Evolutionary conservation across 768 basidiomycete genomes (phyloP), one percentile per base, ranked within the genome.

Genomic region (Russula virescens): DNA sequence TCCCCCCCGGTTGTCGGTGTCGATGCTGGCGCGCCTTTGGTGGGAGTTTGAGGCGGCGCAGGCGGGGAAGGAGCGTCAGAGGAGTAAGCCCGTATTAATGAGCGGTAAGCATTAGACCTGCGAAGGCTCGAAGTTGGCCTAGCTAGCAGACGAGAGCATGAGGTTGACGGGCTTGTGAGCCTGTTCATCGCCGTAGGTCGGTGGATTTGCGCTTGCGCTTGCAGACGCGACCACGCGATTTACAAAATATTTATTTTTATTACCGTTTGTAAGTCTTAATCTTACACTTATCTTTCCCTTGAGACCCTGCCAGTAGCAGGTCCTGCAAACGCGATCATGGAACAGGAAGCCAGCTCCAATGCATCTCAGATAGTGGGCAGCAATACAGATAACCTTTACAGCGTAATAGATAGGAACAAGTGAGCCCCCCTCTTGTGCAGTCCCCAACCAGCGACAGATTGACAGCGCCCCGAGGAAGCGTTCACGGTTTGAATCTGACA

Each of bases 401-500:
- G 71, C 19, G 77, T 82, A 61, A 84, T 89, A 46, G 85, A 89
- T 68, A 82, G 77, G 72, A 81, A 86, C 76, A 85, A 82, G 87
- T 69, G 55, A 69, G 62, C 60, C 9, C 45, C 16, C 42, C 14
- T 35, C 26, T 50, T 25, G 48, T 38, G 28, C 68, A n/a, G 51
- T 55, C 26, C 10, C 13, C 31, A 18, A n/a, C 28, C 26, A 61
- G 25, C 56, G 7, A 48, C 14, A 63, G 59, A 63, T 47, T 63
- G 57, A 63, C 46, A 42, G 59, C 18, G 60, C 45, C 47, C 57
- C 52, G 66, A 57, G 63, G 50, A 71, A 92, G 89, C 70, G 88
- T 93, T 55, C 80, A 93, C 70, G 91, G 91, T 45, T 75, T 93
- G 69, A 92, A 92, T 70, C 75, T 93, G 58, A 80, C 81, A 6